A percentile compares a stretch with the other conserved stretches of the same genome.
These are phyloP conservation scores for Fusarium devonianum DNA, from an alignment of 2,329 filamentous ascomycete species.

Conservation along the genomic window DNA sequence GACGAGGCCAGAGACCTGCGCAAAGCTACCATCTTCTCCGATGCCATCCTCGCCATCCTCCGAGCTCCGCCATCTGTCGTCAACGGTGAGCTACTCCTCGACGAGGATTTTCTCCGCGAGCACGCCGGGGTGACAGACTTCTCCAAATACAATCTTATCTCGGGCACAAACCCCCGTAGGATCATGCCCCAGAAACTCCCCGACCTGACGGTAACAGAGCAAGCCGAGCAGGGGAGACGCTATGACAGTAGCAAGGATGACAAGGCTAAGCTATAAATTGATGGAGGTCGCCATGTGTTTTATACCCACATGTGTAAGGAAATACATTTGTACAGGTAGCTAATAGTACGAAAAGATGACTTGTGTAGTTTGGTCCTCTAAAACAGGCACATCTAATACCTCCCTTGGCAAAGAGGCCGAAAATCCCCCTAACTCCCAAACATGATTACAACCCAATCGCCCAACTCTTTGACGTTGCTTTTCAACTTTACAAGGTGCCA, in stretches of 20 bases:
- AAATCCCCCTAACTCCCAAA: conserved; percentile 35
- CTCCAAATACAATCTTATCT: conserved; percentile 72
- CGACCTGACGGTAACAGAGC: conserved; percentile 74
- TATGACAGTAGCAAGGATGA: conserved; percentile 69
- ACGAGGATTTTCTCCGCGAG: conserved; percentile 80
- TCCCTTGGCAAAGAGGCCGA: conserved; percentile 23
- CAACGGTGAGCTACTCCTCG: conserved; percentile 76
- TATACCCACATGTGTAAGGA: conserved; percentile 14
- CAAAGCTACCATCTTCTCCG: conserved; percentile 77
- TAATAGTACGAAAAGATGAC: conserved; percentile 19
- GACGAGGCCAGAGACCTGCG: conserved; percentile 65
- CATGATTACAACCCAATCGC: conserved; percentile 29
- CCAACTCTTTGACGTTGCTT: conserved; percentile 28
- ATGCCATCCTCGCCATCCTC: conserved; percentile 78
- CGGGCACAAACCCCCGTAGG: conserved; percentile 68
- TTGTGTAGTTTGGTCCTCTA: conserved; percentile 32
- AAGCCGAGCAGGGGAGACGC: conserved; percentile 78
- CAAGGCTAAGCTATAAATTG: conserved; percentile 50
- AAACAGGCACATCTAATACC: conserved; percentile 35
- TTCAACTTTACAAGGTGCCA: conserved; percentile 10
- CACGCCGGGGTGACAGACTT: conserved; percentile 74
- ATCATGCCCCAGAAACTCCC: conserved; percentile 81
- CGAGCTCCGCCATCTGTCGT: conserved; percentile 64
- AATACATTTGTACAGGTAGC: conserved; percentile 30
- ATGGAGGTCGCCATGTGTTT: conserved; percentile 17